Evolutionary conservation across 129 eudicot species (phyloP).

Genomic region (Pseudognaphalium luteoalbum): DNA sequence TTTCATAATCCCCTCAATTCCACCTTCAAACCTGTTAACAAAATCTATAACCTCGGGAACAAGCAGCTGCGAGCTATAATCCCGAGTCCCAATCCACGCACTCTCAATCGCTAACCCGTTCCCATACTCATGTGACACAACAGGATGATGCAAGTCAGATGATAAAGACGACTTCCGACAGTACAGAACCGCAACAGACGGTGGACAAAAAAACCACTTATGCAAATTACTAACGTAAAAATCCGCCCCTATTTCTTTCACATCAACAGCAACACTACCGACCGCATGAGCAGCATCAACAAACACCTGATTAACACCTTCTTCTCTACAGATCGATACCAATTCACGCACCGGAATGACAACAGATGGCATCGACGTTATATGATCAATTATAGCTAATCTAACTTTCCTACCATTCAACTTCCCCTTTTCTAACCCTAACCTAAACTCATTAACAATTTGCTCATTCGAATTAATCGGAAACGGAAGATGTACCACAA

Average conservation of each 20-base stretch:
- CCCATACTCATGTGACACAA: slow-evolving; percentile 84
- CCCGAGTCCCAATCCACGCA: slow-evolving; percentile 94
- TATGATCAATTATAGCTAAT: slow-evolving; percentile 84
- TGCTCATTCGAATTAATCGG: slow-evolving; percentile 52
- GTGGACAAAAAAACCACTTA: slow-evolving; percentile 91
- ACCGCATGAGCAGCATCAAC: slow-evolving; percentile 88
- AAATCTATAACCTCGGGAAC: slow-evolving; percentile 83
- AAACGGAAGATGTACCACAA: slow-evolving; percentile 69
- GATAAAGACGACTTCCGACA: slow-evolving; percentile 41
- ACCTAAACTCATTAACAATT: slow-evolving; percentile 50
- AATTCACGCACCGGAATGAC: slow-evolving; percentile 67
- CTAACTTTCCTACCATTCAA: slow-evolving; percentile 55
- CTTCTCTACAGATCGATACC: slow-evolving; percentile 78
- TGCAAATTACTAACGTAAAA: slow-evolving; percentile 88
- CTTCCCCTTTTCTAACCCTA: slow-evolving; percentile 56
- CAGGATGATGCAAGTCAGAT: slow-evolving; percentile 71
- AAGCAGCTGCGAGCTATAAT: slow-evolving; percentile 76
- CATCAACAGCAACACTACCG: slow-evolving; percentile 67
- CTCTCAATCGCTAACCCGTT: slow-evolving; percentile 84
- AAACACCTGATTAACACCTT: slow-evolving; percentile 67
- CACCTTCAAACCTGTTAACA: slow-evolving; percentile 73
- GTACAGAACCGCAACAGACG: slow-evolving; percentile 75
- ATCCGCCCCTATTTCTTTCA: slow-evolving; percentile 82
- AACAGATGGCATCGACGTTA: slow-evolving; percentile 84
- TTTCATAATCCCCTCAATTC: slow-evolving; percentile 71